Conservation (phyloP, 129 eudicot species). For the Heracleum sosnowskyi region DNA sequence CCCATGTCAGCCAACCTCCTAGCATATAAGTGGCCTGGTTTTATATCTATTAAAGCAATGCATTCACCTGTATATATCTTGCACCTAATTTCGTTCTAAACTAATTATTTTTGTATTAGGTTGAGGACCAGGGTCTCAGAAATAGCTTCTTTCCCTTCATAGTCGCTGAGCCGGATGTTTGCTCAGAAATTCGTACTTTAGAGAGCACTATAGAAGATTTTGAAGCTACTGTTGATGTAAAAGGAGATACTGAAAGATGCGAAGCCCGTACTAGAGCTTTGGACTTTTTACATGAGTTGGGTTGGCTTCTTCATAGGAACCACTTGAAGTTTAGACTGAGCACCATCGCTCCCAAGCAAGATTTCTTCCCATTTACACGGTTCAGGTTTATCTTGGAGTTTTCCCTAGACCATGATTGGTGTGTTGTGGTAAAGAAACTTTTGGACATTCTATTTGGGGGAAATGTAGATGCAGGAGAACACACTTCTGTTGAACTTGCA, state of each 20-base stretch:
- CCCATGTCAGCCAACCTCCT: neutral
- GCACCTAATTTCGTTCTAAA: neutral
- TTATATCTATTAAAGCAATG: neutral
- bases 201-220: constrained; percentile 14
- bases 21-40: neutral
- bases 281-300: constrained; percentile 29
- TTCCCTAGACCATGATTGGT: constrained; percentile 31
- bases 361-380: constrained; percentile 18
- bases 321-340: constrained; percentile 24
- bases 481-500: constrained; percentile 14
- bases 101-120: constrained; percentile 4
- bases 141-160: constrained; percentile 33
- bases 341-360: constrained; percentile 10
- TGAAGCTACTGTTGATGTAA: neutral
- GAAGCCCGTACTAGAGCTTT: constrained; percentile 20
- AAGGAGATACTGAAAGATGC: neutral
- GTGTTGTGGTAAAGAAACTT: constrained; percentile 24
- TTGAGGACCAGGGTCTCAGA: constrained; percentile 23
- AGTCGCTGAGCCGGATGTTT: constrained; percentile 28
- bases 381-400: constrained; percentile 29
- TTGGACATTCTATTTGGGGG: constrained; percentile 27
- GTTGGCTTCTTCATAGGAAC: constrained; percentile 28
- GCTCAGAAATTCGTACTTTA: constrained; percentile 21
- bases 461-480: constrained; percentile 20
- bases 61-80: neutral